Evolutionary conservation across 2,329 filamentous ascomycete genomes (phyloP), one percentile per base, ranked within the genome.

Genomic region (Talaromyces piceae): DNA sequence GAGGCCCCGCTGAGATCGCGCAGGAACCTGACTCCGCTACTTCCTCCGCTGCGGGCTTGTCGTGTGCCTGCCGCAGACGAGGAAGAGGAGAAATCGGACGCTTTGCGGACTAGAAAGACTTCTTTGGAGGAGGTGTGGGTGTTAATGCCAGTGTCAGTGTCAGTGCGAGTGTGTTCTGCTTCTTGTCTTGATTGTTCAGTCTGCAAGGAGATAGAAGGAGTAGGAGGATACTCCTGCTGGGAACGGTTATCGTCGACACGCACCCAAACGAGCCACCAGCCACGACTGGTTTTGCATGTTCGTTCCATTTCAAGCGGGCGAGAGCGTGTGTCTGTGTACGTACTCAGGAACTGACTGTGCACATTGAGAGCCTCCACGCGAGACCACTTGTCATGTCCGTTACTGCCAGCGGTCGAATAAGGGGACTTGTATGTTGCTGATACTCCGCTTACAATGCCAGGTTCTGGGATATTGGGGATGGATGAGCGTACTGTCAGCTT

Each of bases 211-310:
- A 3, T 31, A n/a, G 8, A 31, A 18, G n/a, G n/a, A n/a, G n/a
- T n/a, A n/a, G n/a, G n/a, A n/a, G n/a, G n/a, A n/a, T n/a, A 11
- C 47, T 45, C 43, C 18, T 28, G 11, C n/a, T 45, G 30, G 13
- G 52, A 9, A 12, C 51, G 8, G 49, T 26, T n/a, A 52, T 54
- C 47, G 4, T 70, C 69, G 26, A 83, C 64, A 7, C 79, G 74
- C 64, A 84, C 77, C 81, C 82, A 85, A 20, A 83, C 77, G 2
- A 85, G 73, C 82, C 82, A 85, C 81, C 81, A 85, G 5, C 79
- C 79, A n/a, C 81, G 74, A 41, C 67, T 75, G 0, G 81, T 84
- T 64, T 84, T 84, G 63, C 77, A 78, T 1, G 78, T 83, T 27
- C 79, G 72, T 59, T 85, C 82, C 5, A 79, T 69, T 54, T 84